These are phyloP conservation scores for Ilex aquifolium DNA, from an alignment of 257 asterid species.

Conservation along the genomic window DNA sequence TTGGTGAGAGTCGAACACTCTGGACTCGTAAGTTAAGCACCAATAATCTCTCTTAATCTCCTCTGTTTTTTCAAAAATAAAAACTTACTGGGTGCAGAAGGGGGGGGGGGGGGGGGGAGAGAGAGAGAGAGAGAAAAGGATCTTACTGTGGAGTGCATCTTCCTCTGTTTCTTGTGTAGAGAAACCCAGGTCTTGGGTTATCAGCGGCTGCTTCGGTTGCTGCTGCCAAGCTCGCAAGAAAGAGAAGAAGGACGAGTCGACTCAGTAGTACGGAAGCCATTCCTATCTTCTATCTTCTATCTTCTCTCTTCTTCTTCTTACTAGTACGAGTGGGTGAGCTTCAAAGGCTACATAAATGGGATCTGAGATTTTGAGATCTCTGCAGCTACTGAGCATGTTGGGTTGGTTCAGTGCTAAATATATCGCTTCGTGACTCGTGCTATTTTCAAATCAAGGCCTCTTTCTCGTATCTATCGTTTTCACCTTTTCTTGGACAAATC, in stretches of 20 bases:
- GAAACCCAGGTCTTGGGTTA: constrained; percentile 48
- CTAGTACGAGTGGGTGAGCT: too few relatives aligned
- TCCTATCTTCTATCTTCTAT: background rate
- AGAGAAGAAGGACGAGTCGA: constrained; percentile 7
- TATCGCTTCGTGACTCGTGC: constrained; percentile 17
- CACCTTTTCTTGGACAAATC: too few relatives aligned
- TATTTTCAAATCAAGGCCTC: too few relatives aligned
- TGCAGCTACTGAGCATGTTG: constrained; percentile 5
- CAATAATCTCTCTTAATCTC: background rate
- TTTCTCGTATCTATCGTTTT: too few relatives aligned
- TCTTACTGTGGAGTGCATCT: constrained; percentile 77
- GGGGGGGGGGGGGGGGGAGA: background rate
- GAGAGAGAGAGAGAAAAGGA: background rate
- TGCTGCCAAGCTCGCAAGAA: constrained; percentile 8
- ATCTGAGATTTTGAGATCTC: constrained; percentile 1
- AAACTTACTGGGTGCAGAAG: background rate
- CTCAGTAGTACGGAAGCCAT: background rate
- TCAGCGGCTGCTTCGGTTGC: constrained; percentile 14
- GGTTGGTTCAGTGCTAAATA: background rate
- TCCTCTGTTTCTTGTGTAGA: constrained; percentile 68
- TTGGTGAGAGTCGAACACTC: too few relatives aligned
- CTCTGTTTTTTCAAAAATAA: background rate
- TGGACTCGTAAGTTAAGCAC: background rate
- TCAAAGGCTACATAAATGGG: background rate
- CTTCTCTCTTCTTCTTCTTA: background rate